Conservation (phyloP, 2,329 filamentous ascomycete genomes). For the Aspergillus transmontanensis region DNA sequence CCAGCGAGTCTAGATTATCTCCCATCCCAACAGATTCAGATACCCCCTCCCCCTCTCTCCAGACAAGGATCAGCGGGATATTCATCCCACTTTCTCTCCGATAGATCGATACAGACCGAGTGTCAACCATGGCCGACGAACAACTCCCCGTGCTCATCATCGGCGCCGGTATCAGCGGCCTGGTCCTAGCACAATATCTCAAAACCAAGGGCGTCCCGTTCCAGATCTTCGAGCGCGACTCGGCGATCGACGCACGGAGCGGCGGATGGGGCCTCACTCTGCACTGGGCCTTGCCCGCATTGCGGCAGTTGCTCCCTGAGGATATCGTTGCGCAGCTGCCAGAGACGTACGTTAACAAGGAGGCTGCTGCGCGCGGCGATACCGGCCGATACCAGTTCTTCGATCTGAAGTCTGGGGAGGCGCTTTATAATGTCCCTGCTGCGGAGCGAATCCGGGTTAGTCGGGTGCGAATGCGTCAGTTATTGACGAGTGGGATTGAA, state of each 20-base stretch:
- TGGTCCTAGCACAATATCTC: slow-evolving; percentile 46
- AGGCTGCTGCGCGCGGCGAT: slow-evolving; percentile 51
- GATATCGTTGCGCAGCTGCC: slow-evolving; percentile 50
- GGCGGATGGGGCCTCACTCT: slow-evolving; percentile 66
- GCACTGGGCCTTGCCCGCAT: slow-evolving; percentile 61
- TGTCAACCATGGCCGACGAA: not conserved
- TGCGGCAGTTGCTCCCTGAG: slow-evolving; percentile 55
- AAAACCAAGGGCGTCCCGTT: slow-evolving; percentile 37
- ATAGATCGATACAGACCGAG: too few relatives aligned
- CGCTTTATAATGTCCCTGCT: slow-evolving; percentile 50
- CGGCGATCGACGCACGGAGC: slow-evolving; percentile 50
- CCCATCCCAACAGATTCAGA: not conserved
- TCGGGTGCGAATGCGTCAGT: slow-evolving; percentile 48
- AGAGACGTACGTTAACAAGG: slow-evolving; percentile 57
- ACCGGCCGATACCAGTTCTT: slow-evolving; percentile 58
- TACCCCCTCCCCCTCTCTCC: not conserved
- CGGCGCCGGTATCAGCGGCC: slow-evolving; percentile 47
- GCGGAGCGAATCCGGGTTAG: slow-evolving; percentile 52
- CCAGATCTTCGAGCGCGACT: slow-evolving; percentile 45
- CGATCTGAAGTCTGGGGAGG: slow-evolving; percentile 55
- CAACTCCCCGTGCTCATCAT: slow-evolving; percentile 32
- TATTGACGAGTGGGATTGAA: slow-evolving; percentile 52
- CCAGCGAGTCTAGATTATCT: not conserved
- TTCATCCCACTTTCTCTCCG: not conserved
- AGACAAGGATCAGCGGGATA: not conserved